phyloP scores from a whole-genome alignment of 192 early-diverging fungal species.

The Chytriomyces hyalinus region DNA sequence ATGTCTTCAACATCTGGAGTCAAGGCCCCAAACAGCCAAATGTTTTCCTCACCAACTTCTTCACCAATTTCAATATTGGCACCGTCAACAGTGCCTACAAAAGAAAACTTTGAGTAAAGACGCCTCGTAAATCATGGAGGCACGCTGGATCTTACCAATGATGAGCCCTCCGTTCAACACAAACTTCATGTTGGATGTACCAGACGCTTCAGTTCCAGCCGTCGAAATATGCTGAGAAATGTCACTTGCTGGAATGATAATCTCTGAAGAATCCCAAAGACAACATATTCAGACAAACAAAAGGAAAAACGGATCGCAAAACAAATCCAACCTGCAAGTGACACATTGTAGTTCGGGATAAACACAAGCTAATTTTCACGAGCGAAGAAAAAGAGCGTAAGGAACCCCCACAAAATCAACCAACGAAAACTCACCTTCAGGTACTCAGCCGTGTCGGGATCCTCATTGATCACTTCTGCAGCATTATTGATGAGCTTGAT shows the following conservation, averaged over 20 bases:
- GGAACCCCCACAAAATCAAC: background rate
- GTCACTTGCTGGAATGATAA: constrained; percentile 96
- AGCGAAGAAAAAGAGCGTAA: background rate
- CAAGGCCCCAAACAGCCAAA: constrained; percentile 94
- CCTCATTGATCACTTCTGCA: constrained; percentile 85
- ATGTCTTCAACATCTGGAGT: constrained; percentile 93
- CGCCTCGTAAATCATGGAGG: constrained; percentile 7
- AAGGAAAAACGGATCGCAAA: background rate
- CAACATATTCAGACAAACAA: background rate
- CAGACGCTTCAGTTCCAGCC: constrained; percentile 97
- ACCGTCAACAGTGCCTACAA: constrained; percentile 2
- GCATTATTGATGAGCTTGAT: constrained; percentile 99
- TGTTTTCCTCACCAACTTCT: constrained; percentile 96
- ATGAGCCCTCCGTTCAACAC: constrained; percentile 98
- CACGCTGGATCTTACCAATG: constrained; percentile 94
- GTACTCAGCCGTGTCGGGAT: constrained; percentile 76
- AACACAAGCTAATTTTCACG: constrained; percentile 70
- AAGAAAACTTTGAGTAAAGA: constrained; percentile 16
- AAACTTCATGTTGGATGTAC: constrained; percentile 99
- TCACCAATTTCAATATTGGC: constrained; percentile 99
- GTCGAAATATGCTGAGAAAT: constrained; percentile 99
- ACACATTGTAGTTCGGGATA: constrained; percentile 98
- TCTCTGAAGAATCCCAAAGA: constrained; percentile 53
- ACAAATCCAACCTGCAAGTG: constrained; percentile 67
- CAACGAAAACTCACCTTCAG: constrained; percentile 63